Evolutionary conservation across 441 rosid genomes (phyloP), one percentile per base, ranked within the genome.

Genomic region (Breynia disticha): DNA sequence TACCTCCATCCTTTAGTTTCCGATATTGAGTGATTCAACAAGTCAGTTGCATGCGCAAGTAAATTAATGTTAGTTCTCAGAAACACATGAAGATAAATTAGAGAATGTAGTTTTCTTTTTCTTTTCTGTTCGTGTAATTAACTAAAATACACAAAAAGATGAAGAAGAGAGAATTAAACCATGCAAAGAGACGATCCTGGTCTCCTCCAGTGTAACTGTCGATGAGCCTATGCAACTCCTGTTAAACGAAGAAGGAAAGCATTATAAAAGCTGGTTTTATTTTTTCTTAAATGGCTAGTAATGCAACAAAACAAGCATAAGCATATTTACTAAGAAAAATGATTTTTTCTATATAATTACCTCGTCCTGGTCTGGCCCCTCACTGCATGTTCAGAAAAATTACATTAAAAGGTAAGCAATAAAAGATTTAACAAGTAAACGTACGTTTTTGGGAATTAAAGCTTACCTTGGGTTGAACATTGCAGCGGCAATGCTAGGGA

Each of bases 1-100:
- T 55, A 55, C 59, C 59, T 55, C 48, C 43, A 55, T 21, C 59
- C 59, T 55, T 6, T 22, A 11, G 46, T 22, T 55, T 41, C 20
- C 39, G 16, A 24, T 14, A 11, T 39, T 39, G 11, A 5, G 6
- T 5, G 22, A 24, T 16, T 12, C 10, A 44, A 22, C 39, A 16
- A 44, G 20, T 28, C 35, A 28, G 35, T 28, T 8, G 22, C 49
- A 44, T 55, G 49, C 58, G 43, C 19, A 55, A 22, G 58, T 20
- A 44, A n/a, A 0, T 10, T 41, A 10, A 28, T 3, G 1, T 28
- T 28, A 28, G 35, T 9, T 1, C 8, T 28, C 7, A 28, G 35
- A 28, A 1, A 9, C 35, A 28, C 8, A 28, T 28, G 35, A 28
- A 28, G n/a, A n/a, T n/a, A n/a, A n/a, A n/a, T n/a, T n/a, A n/a